Evolutionary conservation across 306 rosid species (phyloP), one percentile per base, ranked within the genome.

Genomic region (Sicyos baderoa): DNA sequence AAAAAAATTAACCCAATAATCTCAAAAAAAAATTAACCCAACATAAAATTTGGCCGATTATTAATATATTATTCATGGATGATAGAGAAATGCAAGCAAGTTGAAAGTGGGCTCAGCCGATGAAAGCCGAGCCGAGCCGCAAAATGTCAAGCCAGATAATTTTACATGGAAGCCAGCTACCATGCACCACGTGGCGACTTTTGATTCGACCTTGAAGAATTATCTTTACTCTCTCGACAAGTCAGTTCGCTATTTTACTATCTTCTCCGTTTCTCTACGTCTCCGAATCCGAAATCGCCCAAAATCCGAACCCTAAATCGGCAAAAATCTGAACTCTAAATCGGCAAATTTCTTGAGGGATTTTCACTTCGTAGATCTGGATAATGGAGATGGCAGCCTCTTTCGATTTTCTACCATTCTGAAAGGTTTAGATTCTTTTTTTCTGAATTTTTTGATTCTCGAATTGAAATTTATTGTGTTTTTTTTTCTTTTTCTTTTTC

Each of bases 241-340:
- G 52, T 40, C 32, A 42, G 52, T 63, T 63, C 42, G 17, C 6
- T 35, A 17, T 62, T 42, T 64, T 42, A 44, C 37, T 21, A 13
- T 65, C 18, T 65, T 18, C 54, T 13, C 7, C 47, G 16, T 25
- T 25, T 25, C 29, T 25, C 29, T 25, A 1, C 29, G 35, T 29
- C 4, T 29, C 35, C 58, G 45, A 75, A 81, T 78, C 83, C 79
- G 66, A 67, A 29, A 19, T 16, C 72, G 25, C 3, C n/a, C 11
- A 32, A 68, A 68, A 48, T 75, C 74, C 29, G 47, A 42, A 54
- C 78, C 71, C 72, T 17, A 63, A 61, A 65, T 27, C n/a, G n/a
- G n/a, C n/a, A n/a, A n/a, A n/a, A n/a, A n/a, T n/a, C n/a, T n/a
- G n/a, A n/a, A n/a, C n/a, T n/a, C n/a, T n/a, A n/a, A n/a, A n/a